Evolutionary conservation across 2,329 filamentous ascomycete genomes (phyloP).

Genomic region (Botryotinia calthae): DNA sequence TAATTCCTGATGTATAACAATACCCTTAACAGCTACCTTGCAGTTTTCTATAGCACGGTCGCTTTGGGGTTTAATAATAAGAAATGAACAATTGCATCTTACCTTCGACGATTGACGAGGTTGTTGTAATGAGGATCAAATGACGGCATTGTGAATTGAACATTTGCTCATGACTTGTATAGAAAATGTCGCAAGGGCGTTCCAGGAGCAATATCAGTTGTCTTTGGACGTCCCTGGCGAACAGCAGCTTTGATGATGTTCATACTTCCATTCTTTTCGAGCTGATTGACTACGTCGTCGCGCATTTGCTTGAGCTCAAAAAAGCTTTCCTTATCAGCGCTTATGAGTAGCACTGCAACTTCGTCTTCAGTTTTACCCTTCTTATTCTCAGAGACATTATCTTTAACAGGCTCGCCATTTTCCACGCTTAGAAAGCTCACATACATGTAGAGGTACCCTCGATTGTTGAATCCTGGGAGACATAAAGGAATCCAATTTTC

Average conservation of each 20-base stretch:
- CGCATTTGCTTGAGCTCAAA: conserved; percentile 78
- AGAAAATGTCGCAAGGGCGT: conserved; percentile 85
- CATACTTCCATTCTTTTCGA: conserved; percentile 74
- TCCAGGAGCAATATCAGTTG: conserved; percentile 75
- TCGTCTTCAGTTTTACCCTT: conserved; percentile 69
- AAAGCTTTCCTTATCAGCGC: conserved; percentile 89
- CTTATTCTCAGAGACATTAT: conserved; percentile 41
- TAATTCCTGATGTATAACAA: background rate
- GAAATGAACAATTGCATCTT: conserved; percentile 30
- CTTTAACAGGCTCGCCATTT: conserved; percentile 59
- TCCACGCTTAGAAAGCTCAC: conserved; percentile 85
- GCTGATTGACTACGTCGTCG: conserved; percentile 61
- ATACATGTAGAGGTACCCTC: conserved; percentile 97
- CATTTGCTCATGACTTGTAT: conserved; percentile 91
- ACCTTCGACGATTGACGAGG: conserved; percentile 61
- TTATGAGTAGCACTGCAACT: conserved; percentile 90
- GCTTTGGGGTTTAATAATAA: conserved; percentile 3
- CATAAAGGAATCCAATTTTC: conserved; percentile 98
- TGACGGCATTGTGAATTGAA: conserved; percentile 92
- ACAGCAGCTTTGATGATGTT: conserved; percentile 71
- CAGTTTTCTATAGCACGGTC: background rate
- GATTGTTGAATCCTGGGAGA: conserved; percentile 94
- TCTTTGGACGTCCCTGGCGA: conserved; percentile 65
- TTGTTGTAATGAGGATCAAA: conserved; percentile 66
- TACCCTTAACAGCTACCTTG: background rate